Base-by-base conservation (phyloP, 305 asterid genomes). In the Ilex paraguariensis region DNA sequence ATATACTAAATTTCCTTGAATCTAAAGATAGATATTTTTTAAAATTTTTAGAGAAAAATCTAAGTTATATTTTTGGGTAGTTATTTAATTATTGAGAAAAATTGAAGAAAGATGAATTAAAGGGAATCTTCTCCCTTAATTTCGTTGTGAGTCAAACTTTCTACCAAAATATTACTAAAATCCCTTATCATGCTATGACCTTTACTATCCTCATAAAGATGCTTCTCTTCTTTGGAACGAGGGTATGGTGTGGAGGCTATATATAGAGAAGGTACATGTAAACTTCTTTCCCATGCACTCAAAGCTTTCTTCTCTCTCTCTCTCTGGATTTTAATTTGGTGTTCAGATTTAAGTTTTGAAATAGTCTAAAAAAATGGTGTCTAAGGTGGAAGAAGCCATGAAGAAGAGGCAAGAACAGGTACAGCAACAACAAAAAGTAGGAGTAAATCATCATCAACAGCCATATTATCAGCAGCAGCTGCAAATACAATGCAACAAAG, bases 401-500 rank as follows among this genome's bases (percentile, higher is more conserved):
- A 81, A 72, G 62, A 75, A 56, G 65, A 71, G 69, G 57, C 68
- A 74, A 45, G 13, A 7, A 13, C 11, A 7, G 50, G 50, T 45
- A 13, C 80, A 21, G 28, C 28, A 74, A 62, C 60, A 60, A 15
- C 15, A 61, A 16, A 64, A 72, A 61, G 75, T 55, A 30, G 64
- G 50, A 21, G 81, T 61, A 16, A 65, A 62, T 15, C 61, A 71
- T 31, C 66, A 68, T 44, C 28, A 32, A 11, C 64, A 66, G 8
- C 49, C 71, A 70, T 13, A 3, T 9, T 33, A 39, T 8, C 61
- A 62, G 2, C 64, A 57, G 28, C 69, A 78, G 13, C 10, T 32
- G 46, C 78, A 73, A 11, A 72, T 76, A 53, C 78, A 75, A 66
- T 72, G 84, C 75, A 84, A 84, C 84, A 88, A 88, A 81, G 88